A percentile compares a stretch with the other conserved stretches of the same genome.
phyloP scores from a whole-genome alignment of 2,329 filamentous ascomycete genomes.

The Lizonia empirigonia region DNA sequence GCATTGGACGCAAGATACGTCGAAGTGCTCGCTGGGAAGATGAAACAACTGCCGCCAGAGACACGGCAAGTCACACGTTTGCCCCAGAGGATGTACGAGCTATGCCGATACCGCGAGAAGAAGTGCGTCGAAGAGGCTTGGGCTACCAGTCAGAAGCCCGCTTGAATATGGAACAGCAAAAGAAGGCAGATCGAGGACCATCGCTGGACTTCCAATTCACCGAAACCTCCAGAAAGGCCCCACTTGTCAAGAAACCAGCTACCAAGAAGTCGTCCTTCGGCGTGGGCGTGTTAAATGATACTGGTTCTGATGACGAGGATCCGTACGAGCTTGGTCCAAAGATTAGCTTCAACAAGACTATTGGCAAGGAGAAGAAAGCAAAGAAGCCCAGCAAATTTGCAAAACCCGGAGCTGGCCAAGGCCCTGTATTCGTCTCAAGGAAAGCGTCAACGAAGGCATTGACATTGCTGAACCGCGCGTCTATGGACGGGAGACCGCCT shows the following conservation, averaged over 20 bases:
- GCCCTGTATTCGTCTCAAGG: slow-evolving; percentile 77
- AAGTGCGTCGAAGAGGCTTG: slow-evolving; percentile 69
- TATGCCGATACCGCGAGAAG: slow-evolving; percentile 69
- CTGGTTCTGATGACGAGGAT: slow-evolving; percentile 92
- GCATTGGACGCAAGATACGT: slow-evolving; percentile 84
- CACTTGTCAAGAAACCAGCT: slow-evolving; percentile 43
- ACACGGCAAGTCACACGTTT: slow-evolving; percentile 69
- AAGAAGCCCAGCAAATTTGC: slow-evolving; percentile 57
- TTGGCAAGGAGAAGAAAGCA: slow-evolving; percentile 82
- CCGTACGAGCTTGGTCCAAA: slow-evolving; percentile 90
- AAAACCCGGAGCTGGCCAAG: slow-evolving; percentile 69
- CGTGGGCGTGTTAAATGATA: slow-evolving; percentile 88
- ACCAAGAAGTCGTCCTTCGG: slow-evolving; percentile 77
- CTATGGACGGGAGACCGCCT: slow-evolving; percentile 81
- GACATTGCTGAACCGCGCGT: slow-evolving; percentile 64
- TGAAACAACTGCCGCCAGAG: slow-evolving; percentile 44
- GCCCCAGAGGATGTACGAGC: slow-evolving; percentile 80
- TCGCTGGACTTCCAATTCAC: slow-evolving; percentile 33
- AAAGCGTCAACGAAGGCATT: slow-evolving; percentile 55
- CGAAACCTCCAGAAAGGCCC: slow-evolving; percentile 25
- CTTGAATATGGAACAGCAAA: slow-evolving; percentile 49
- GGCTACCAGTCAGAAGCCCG: slow-evolving; percentile 67
- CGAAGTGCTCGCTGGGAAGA: slow-evolving; percentile 73
- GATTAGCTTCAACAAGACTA: slow-evolving; percentile 82
- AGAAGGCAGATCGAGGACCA: slow-evolving; percentile 19